These are phyloP conservation scores for Fusarium duplospermum DNA, from an alignment of 2,329 filamentous ascomycete genomes.

Conservation along the genomic window DNA sequence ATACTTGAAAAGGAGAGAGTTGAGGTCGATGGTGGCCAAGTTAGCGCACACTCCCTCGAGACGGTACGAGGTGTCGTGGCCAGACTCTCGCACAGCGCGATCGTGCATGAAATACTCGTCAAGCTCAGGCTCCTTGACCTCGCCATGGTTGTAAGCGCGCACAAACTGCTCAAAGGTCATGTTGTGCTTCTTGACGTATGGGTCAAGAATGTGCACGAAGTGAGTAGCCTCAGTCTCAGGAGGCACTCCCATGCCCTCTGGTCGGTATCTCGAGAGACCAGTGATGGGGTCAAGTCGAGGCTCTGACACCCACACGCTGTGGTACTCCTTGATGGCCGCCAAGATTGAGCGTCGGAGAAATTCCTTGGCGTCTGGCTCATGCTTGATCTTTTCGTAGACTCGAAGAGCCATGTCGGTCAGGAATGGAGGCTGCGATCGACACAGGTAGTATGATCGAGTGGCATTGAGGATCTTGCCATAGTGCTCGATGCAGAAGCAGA, in stretches of 20 bases:
- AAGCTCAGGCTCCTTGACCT: constrained; percentile 84
- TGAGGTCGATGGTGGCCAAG: constrained; percentile 92
- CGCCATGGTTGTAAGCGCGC: constrained; percentile 82
- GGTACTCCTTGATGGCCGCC: constrained; percentile 96
- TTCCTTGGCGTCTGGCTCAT: constrained; percentile 81
- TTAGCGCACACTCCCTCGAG: constrained; percentile 89
- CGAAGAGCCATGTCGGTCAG: constrained; percentile 96
- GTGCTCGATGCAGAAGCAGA: constrained; percentile 97
- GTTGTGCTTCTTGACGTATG: constrained; percentile 85
- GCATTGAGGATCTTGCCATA: constrained; percentile 99
- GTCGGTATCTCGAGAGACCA: constrained; percentile 86
- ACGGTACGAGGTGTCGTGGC: constrained; percentile 95
- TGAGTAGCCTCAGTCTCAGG: constrained; percentile 91
- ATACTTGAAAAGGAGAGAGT: constrained; percentile 96
- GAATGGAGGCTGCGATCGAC: constrained; percentile 94
- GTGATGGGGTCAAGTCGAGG: constrained; percentile 82
- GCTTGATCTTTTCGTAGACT: constrained; percentile 93
- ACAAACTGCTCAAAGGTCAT: constrained; percentile 90
- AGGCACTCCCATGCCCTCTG: constrained; percentile 85
- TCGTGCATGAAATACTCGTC: constrained; percentile 98
- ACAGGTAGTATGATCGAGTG: constrained; percentile 94
- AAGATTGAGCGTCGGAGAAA: constrained; percentile 85
- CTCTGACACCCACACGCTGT: constrained; percentile 85
- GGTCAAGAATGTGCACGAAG: constrained; percentile 84
- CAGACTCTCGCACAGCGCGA: constrained; percentile 93